Conservation (phyloP, 164 flowering plant genomes). For the Vitis labrusca region DNA sequence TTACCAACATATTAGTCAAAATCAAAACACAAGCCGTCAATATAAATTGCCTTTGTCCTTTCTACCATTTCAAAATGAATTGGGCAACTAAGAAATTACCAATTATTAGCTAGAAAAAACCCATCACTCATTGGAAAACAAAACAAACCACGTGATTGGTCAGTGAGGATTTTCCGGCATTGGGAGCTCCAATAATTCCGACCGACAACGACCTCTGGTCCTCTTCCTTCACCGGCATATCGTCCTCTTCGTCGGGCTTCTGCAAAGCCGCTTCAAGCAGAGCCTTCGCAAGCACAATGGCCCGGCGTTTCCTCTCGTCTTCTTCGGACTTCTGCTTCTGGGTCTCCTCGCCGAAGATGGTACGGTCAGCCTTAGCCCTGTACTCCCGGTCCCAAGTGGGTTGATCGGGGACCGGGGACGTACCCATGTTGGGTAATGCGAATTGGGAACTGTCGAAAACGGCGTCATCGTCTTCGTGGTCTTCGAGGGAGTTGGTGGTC, state of each 20-base stretch:
- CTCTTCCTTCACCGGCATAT: slow-evolving; percentile 65
- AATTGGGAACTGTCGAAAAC: slow-evolving; percentile 69
- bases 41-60: too few relatives aligned
- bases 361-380: slow-evolving; percentile 49
- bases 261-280: slow-evolving; percentile 64
- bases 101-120: neutral
- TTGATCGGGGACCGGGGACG: neutral
- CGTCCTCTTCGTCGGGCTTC: slow-evolving; percentile 46
- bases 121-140: neutral
- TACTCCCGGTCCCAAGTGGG: slow-evolving; percentile 66
- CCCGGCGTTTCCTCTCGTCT: slow-evolving; percentile 35
- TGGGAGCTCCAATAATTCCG: slow-evolving; percentile 94
- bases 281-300: slow-evolving; percentile 49
- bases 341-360: slow-evolving; percentile 43
- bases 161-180: slow-evolving; percentile 93
- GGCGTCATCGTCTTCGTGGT: slow-evolving; percentile 24
- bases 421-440: slow-evolving; percentile 26
- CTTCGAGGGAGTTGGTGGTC: slow-evolving; percentile 11
- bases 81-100: neutral
- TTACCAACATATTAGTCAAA: too few relatives aligned
- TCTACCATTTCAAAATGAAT: neutral
- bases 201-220: slow-evolving; percentile 88
- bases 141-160: slow-evolving; percentile 81
- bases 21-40: too few relatives aligned
- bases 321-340: slow-evolving; percentile 33